Conservation (phyloP, 1,139 yeast genomes). For the Debaryomyces subglobosus region DNA sequence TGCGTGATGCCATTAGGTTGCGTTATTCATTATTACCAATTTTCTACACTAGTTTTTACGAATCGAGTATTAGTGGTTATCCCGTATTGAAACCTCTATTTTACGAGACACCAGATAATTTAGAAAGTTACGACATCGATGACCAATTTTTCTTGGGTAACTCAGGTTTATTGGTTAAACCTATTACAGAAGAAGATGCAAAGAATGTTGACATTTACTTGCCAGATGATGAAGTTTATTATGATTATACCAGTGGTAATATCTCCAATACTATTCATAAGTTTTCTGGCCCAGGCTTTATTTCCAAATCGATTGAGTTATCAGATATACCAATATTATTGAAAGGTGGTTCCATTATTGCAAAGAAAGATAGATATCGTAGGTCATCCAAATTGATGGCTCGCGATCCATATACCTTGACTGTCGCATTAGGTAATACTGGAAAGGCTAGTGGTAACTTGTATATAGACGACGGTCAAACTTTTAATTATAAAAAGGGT, state of each 20-base stretch:
- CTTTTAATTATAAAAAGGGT: conserved; percentile 59
- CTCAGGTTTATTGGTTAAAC: conserved; percentile 77
- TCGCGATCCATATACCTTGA: conserved; percentile 80
- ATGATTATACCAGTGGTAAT: conserved; percentile 52
- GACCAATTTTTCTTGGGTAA: conserved; percentile 83
- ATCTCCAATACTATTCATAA: conserved; percentile 12
- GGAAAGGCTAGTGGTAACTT: conserved; percentile 57
- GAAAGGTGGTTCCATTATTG: conserved; percentile 76
- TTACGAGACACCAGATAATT: conserved; percentile 61
- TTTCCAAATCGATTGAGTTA: conserved; percentile 46
- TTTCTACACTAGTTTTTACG: conserved; percentile 78
- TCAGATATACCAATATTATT: conserved; percentile 71
- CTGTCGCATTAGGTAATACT: conserved; percentile 57
- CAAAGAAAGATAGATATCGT: conserved; percentile 73
- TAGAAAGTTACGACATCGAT: conserved; percentile 60
- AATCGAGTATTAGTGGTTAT: conserved; percentile 59
- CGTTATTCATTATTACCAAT: conserved; percentile 80
- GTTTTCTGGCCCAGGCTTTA: conserved; percentile 18
- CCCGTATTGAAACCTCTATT: conserved; percentile 81
- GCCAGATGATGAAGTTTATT: conserved; percentile 68
- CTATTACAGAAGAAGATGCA: conserved; percentile 67
- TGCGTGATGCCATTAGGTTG: conserved; percentile 69
- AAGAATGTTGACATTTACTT: conserved; percentile 50
- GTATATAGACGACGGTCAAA: conserved; percentile 84
- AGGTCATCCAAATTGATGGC: conserved; percentile 78